Evolutionary conservation across 1,284 basidiomycete genomes (phyloP).

Genomic region (Marasmius tenuissimus): DNA sequence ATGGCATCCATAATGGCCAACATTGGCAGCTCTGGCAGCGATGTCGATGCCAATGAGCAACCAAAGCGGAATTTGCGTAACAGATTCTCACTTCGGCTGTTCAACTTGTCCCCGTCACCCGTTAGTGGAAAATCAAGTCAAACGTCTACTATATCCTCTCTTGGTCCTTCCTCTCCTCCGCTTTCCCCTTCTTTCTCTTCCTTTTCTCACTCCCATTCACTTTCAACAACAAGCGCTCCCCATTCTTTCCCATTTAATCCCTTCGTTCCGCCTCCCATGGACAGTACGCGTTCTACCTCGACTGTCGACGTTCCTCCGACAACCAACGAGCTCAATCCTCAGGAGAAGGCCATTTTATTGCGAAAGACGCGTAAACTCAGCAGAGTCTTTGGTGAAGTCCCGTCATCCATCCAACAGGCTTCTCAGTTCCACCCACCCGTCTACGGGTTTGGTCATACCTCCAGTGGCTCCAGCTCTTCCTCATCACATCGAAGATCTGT

Average conservation of each 20-base stretch:
- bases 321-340: slow-evolving; percentile 32
- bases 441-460: background rate
- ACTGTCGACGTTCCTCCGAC: slow-evolving; percentile 28
- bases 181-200: background rate
- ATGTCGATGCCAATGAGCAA: background rate
- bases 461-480: background rate
- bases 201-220: slow-evolving; percentile 6
- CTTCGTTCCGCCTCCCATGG: slow-evolving; percentile 7
- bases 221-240: slow-evolving; percentile 9
- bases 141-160: slow-evolving; percentile 1
- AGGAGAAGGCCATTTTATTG: slow-evolving; percentile 37
- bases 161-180: background rate
- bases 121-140: background rate
- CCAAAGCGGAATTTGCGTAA: background rate
- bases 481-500: slow-evolving; percentile 1
- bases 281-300: background rate
- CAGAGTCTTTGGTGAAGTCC: slow-evolving; percentile 37
- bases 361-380: slow-evolving; percentile 45
- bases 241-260: background rate
- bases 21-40: background rate
- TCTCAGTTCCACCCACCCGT: background rate
- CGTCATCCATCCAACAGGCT: slow-evolving; percentile 4
- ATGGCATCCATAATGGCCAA: background rate
- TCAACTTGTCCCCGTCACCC: background rate
- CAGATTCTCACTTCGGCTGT: background rate